Evolutionary conservation across 441 rosid species (phyloP), one percentile per base, ranked within the genome.

Genomic region (Corymbia citriodora): DNA sequence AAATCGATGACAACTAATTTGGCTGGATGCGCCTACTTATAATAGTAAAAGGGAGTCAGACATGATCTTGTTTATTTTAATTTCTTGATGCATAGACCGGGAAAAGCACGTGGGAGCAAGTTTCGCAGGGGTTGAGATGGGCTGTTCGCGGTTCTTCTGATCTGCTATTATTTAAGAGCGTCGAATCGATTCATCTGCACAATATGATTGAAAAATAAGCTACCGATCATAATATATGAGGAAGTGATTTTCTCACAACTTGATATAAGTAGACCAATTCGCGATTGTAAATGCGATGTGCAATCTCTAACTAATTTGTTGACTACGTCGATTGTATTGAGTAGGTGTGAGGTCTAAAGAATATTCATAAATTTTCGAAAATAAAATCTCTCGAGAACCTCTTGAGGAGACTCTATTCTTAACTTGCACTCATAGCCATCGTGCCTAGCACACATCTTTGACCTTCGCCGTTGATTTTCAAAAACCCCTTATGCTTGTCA

Each of bases 281-380:
- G 3, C 5, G 6, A 19, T 19, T 21, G 4, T 2, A 36, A 3
- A 72, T 19, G 16, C 0, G 5, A 72, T 19, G 16, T 0, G 5
- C 8, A 5, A 10, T 0, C 6, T 10, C 0, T 6, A 4, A 23
- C 6, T 5, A 9, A 10, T 74, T 74, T 0, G 21, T 40, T 1
- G 2, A 36, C 13, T 72, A 1, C 2, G 21, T 72, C 9, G 0
- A 5, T 6, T 11, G 0, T 21, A 10, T 11, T 19, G 2, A 21
- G 1, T 18, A 21, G 1, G 9, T 36, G 27, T 2, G 4, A 6
- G 1, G 4, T 72, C 0, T 3, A 19, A 72, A 18, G 7, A 9
- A 19, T 7, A 19, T 5, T 6, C 1, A 19, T 19, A 4, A 5
- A 5, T 4, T 25, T 59, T 59, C 11, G 3, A 33, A 19, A 18